Evolutionary conservation across 2,329 filamentous ascomycete species (phyloP), one percentile per base, ranked within the genome.

Genomic region (Waltergamsia citrina): DNA sequence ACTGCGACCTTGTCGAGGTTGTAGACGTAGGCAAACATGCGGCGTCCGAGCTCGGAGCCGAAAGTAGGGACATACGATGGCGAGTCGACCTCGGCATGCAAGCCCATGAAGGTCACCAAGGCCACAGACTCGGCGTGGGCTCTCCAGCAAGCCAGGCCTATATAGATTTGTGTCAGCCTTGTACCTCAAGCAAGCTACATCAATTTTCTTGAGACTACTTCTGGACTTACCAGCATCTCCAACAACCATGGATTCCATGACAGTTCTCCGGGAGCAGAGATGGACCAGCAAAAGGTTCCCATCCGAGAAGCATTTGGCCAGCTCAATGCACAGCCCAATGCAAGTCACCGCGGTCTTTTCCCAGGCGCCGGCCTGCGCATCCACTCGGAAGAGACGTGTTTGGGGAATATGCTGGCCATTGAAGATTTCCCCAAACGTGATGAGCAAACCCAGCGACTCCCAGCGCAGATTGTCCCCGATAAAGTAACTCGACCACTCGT

Each of bases 1-100:
- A 68, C 62, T 1, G 58, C 52, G 7, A 61, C 61, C 28, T 74
- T 74, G 43, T 78, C 72, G 7, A 62, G 43, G 22, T 48, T 53
- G 36, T 62, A 67, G 15, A 63, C 40, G 3, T 52, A 43, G 0
- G 50, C 49, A 5, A 60, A 57, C 3, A 65, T 32, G 3, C 54
- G 41, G 14, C 54, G 47, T 19, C 49, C 50, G n/a, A 46, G 39
- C 36, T 62, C 56, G 2, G 49, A 49, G 4, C 51, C 38, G 11
- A 53, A 46, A 0, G 52, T 50, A 1, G 51, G 46, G 10, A 38
- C 32, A 33, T 52, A 50, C 0, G 39, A 24, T 5, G 40, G 32
- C n/a, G 41, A 33, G 14, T 36, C 30, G 2, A 41, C 31, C 4
- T 45, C 35, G 5, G 43, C 43, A 16, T 53, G 49, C 5, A 54